Conservation (phyloP, 371 early-diverging fungal species). For the Mortierella sp. region DNA sequence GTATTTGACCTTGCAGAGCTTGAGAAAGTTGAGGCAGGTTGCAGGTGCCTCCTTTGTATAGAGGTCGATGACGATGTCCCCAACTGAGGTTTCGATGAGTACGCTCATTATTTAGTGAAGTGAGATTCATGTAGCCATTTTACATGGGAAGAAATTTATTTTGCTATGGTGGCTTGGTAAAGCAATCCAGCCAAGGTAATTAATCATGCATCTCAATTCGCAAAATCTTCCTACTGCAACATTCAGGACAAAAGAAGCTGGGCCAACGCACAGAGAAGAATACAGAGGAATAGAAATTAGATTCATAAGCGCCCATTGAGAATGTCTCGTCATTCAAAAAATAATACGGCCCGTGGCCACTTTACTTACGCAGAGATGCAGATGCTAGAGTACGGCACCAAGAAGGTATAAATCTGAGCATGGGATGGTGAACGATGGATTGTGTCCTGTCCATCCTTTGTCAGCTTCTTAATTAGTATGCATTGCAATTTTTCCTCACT, state of each 20-base stretch:
- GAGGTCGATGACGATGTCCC: constrained; percentile 96
- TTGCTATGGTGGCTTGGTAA: no score
- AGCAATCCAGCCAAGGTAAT: no score
- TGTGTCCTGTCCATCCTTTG: no score
- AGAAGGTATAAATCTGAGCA: constrained; percentile 70
- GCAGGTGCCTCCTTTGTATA: constrained; percentile 81
- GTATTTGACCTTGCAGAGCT: constrained; percentile 94
- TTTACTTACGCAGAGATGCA: constrained; percentile 95
- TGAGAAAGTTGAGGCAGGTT: constrained; percentile 90
- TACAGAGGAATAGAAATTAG: neutral
- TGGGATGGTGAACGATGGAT: no score
- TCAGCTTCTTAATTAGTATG: no score
- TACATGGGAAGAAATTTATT: no score
- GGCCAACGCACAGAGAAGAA: neutral
- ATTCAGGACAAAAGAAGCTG: constrained; percentile 1
- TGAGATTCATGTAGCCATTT: no score
- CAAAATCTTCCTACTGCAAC: no score
- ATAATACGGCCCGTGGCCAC: constrained; percentile 94
- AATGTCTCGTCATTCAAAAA: constrained; percentile 95
- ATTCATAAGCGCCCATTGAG: no score
- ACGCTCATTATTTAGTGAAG: constrained; percentile 74
- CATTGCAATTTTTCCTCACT: neutral
- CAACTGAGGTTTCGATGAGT: constrained; percentile 91
- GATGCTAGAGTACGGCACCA: constrained; percentile 92
- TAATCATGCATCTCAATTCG: no score